A percentile compares a stretch with the other conserved stretches of the same genome.
Conservation (phyloP, 78 protist genomes). For the Dictyostelium brefeldianum region DNA sequence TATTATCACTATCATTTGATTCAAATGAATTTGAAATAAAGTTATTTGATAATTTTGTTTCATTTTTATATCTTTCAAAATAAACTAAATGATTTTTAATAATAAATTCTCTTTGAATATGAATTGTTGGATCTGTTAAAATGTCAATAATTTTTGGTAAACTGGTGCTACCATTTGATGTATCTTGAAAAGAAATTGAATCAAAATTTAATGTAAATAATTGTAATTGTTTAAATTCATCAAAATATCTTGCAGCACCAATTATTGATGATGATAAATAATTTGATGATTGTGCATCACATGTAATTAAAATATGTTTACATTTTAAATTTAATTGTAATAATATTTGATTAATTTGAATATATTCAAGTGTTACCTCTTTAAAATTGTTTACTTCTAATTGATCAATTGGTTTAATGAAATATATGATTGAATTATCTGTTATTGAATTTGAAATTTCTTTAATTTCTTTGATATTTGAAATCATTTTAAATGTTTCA, state of each 20-base stretch:
- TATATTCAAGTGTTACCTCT: slow-evolving; percentile 20
- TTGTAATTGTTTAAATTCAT: not conserved
- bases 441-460: not conserved
- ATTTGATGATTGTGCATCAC: not conserved
- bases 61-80: not conserved
- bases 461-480: not conserved
- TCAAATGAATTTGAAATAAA: not conserved
- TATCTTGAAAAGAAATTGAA: not conserved
- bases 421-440: not conserved
- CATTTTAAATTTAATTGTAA: not conserved
- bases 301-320: slow-evolving; percentile 11
- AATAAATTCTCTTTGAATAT: not conserved
- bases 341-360: slow-evolving; percentile 10
- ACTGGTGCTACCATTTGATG: not conserved
- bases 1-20: not conserved
- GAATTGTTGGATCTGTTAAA: not conserved
- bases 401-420: not conserved
- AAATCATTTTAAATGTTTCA: not conserved
- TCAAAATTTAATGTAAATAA: slow-evolving; percentile 11
- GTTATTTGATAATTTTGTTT: not conserved
- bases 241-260: slow-evolving; percentile 1
- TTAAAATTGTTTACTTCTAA: not conserved
- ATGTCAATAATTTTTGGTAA: not conserved
- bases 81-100: not conserved
- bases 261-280: slow-evolving; percentile 3